Base-by-base conservation (phyloP, 1,284 basidiomycete species). In the Ustilago trichophora region DNA sequence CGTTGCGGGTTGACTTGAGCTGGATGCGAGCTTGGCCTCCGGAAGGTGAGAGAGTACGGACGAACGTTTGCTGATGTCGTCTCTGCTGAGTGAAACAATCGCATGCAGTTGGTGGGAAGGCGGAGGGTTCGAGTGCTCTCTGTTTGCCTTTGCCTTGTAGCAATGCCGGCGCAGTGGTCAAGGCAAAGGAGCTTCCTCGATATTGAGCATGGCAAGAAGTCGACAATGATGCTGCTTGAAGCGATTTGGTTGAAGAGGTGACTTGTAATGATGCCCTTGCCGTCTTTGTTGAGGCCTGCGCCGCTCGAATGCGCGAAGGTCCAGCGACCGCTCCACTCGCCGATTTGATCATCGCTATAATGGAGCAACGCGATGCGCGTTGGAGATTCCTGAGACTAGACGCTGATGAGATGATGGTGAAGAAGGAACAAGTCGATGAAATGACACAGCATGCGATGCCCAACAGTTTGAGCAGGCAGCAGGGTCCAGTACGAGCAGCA, bases 11-110 rank as follows among this genome's bases (percentile, higher is more conserved):
- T n/a, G 59, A 42, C 12, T 59, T 64, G 52, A 72, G 64, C 24
- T 63, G 64, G 26, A 72, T 57, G 24, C 69, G 58, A 4, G 52
- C 64, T 34, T 58, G 59, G 4, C 48, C 59, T 25, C 68, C 63
- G 2, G 47, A 46, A 0, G 69, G 69, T 3, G 64, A 54, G 12
- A 48, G 35, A n/a, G 64, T 67, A 33, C 69, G 69, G 13, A 72
- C 46, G 13, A 52, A 72, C 3, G 59, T 52, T 15, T 67, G 63
- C 35, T 67, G 56, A 4, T 44, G 13, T 3, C 69, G 54, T 11
- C 31, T 27, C 32, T 66, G 63, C 13, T 50, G 51, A 1, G 16
- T 16, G 32, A 18, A 26, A 26, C 62, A 65, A 4, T 13, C 29
- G 25, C 54, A 58, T 3, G 29, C 21, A 9, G 19, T 16, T 0